Base-by-base conservation (phyloP, 495 filamentous ascomycete species). In the Neurospora sp. region DNA sequence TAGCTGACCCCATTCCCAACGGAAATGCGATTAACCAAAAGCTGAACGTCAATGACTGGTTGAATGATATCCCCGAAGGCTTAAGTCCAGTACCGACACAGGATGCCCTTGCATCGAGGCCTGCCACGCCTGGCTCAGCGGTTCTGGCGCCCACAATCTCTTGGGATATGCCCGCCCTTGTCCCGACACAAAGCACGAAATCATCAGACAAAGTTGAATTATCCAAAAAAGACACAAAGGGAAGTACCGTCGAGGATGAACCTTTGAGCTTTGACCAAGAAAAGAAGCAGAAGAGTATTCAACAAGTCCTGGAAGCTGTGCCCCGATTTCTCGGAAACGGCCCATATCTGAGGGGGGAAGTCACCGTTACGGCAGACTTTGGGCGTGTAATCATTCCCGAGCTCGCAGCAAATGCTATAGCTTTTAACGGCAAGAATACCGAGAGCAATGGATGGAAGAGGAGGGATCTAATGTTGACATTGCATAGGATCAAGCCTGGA, bases 281-380 rank as follows among this genome's bases (percentile, higher is more conserved):
- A 11, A 43, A 69, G 38, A 69, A 38, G 8, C 24, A 34, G 4
- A 39, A 39, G 5, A 24, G 21, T 17, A 34, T 39, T 9, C 48
- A 71, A 17, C 70, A 74, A 72, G 28, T 62, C 28, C 19, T 37
- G 24, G 62, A 59, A 19, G 69, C 74, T 9, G 72, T 78, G 31
- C 21, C 39, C 31, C 74, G 48, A 17, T 66, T 79, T 13, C 45
- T 77, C 1, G 34, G 5, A 17, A 34, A 71, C 21, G 70, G 74
- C 36, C 71, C 78, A 73, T 77, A 73, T 69, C 39, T 59, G 15
- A 71, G 75, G 59, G 86, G 86, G 36, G 76, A 77, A 24, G 34
- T 87, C 34, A 42, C 70, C 9, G 69, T 86, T 15, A 79, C 79
- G 37, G 82, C 79, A 17, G 82, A 86, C 21, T 77, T 88, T 39